Base-by-base conservation (phyloP, 139 green algal genomes). In the Tetratostichococcus sp. region DNA sequence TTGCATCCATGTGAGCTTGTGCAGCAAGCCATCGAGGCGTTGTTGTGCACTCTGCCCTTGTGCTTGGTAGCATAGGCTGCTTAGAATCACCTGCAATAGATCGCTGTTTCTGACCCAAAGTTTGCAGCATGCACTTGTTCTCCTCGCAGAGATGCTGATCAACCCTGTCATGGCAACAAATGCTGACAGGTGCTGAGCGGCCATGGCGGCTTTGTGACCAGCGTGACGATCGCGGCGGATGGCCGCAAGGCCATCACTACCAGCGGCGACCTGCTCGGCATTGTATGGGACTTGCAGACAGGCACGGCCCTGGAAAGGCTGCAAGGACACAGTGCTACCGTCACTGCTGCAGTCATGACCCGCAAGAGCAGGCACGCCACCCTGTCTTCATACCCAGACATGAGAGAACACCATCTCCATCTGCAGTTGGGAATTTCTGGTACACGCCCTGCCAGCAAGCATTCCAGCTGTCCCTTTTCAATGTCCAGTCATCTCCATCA, bases 261-360 rank as follows among this genome's bases (percentile, higher is more conserved):
- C 23, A 82, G 72, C 30, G 90, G 90, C 71, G 90, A 92, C 75
- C 39, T 73, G 6, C 88, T 86, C 17, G 88, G 79, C 4, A 76
- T 86, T 11, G 70, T 91, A 30, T 93, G 89, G 89, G 83, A 93
- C 69, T 30, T 84, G 28, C n/a, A 25, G 34, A 84, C 50, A 4
- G 81, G 81, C 34, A 35, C 26, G 21, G 89, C 81, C 79, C 32
- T 66, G 30, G 68, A 75, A 31, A 79, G 89, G 30, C 80, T 95
- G 72, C 84, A 93, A 70, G 91, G 91, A 0, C 91, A 97, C 83
- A 81, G 68, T 0, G 86, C 74, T 25, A 74, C 83, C 30, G 81
- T 94, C 26, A 75, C 69, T 5, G 77, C 35, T 23, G 81, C 90
- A 19, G 88, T 80, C 23, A 42, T 95, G 25, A 94, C 91, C 0